Conservation (phyloP, 2,329 filamentous ascomycete genomes). For the Setomelanomma holmii region DNA sequence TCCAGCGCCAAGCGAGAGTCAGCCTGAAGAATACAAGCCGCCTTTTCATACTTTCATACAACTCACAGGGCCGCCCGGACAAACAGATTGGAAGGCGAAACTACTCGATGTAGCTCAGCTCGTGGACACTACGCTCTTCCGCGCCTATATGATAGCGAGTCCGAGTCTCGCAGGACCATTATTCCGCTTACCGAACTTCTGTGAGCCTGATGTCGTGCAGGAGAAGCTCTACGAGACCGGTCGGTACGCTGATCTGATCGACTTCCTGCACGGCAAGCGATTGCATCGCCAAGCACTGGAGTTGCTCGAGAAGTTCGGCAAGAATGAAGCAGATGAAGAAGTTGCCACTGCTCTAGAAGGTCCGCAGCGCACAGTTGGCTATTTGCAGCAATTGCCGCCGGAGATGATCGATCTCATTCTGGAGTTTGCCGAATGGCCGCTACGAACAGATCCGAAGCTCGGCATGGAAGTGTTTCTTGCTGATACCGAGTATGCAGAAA, state of each 20-base stretch:
- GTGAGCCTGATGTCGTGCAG: conserved; percentile 93
- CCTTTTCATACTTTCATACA: conserved; percentile 54
- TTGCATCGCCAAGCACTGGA: conserved; percentile 87
- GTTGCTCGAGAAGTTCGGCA: conserved; percentile 81
- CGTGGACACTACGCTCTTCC: conserved; percentile 93
- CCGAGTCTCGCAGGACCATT: conserved; percentile 85
- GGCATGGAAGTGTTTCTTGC: conserved; percentile 94
- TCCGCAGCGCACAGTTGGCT: conserved; percentile 82
- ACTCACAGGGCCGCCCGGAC: conserved; percentile 30
- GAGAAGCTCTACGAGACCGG: conserved; percentile 88
- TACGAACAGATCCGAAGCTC: conserved; percentile 72
- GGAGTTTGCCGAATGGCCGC: conserved; percentile 88
- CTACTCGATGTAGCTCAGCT: conserved; percentile 79
- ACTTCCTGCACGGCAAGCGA: conserved; percentile 95
- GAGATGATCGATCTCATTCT: conserved; percentile 90
- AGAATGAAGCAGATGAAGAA: conserved; percentile 55
- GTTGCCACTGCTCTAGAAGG: conserved; percentile 70
- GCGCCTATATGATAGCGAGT: conserved; percentile 91
- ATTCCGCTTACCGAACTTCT: conserved; percentile 96
- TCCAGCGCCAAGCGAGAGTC: conserved; percentile 52
- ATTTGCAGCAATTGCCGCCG: conserved; percentile 86
- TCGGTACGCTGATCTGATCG: conserved; percentile 92
- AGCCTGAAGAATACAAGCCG: conserved; percentile 48
- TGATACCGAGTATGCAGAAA: conserved; percentile 94
- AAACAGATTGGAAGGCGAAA: conserved; percentile 70